Evolutionary conservation across 1,284 basidiomycete genomes (phyloP).

Genomic region (Leccinum fuscescens): DNA sequence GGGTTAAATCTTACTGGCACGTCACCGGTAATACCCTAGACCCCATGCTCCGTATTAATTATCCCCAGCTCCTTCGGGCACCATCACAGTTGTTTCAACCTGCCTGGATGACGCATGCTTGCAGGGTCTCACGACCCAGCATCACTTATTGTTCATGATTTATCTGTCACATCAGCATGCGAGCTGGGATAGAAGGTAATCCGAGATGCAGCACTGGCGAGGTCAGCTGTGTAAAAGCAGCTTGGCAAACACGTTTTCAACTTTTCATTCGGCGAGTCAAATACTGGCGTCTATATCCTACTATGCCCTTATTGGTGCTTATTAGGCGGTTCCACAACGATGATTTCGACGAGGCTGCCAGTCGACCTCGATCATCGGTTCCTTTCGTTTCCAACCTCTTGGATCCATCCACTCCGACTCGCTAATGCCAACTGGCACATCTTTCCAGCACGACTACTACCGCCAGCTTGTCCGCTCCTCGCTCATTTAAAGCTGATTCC

Average conservation of each 20-base stretch:
- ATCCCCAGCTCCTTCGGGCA: conserved; percentile 4
- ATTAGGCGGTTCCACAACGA: conserved; percentile 1
- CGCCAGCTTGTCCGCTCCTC: neutral
- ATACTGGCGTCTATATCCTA: neutral
- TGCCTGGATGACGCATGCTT: conserved; percentile 11
- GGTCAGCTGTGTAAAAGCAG: neutral
- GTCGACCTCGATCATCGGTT: neutral
- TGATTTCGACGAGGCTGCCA: conserved; percentile 3
- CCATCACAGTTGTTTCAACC: neutral
- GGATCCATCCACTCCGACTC: neutral
- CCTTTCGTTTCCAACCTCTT: neutral
- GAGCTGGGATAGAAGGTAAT: neutral
- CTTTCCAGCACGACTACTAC: neutral
- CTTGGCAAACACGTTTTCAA: conserved; percentile 7
- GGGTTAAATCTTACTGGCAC: neutral
- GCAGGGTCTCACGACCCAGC: conserved; percentile 11
- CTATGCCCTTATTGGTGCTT: conserved; percentile 6
- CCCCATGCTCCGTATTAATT: neutral
- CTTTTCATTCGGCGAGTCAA: neutral
- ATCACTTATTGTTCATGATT: conserved; percentile 1
- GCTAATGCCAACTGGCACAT: neutral
- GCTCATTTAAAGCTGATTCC: neutral
- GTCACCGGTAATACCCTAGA: conserved; percentile 3
- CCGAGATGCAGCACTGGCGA: neutral
- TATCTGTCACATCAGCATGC: neutral